phyloP scores from a whole-genome alignment of 1,284 basidiomycete genomes.

The Boletus nobilissimus region DNA sequence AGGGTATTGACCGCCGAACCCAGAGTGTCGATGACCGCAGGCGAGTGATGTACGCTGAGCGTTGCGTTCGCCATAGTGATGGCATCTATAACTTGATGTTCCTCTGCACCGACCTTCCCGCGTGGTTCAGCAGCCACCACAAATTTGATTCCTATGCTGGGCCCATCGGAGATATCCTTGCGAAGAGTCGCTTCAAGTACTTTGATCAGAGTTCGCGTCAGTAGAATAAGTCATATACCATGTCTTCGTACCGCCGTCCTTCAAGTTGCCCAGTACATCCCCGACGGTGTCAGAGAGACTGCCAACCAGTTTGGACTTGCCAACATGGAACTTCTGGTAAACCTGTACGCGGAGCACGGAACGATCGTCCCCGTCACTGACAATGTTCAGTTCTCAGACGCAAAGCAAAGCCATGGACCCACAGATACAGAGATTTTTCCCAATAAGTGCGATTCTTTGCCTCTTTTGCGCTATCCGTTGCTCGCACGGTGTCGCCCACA shows the following conservation, averaged over 20 bases:
- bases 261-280: not conserved
- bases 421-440: not conserved
- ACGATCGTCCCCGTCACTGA: slow-evolving; percentile 12
- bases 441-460: not conserved
- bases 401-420: not conserved
- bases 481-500: not conserved
- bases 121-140: not conserved
- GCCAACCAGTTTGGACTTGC: slow-evolving; percentile 4
- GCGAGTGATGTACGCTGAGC: not conserved
- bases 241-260: slow-evolving; percentile 1
- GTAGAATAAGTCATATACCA: not conserved
- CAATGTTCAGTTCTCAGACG: not conserved
- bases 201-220: not conserved
- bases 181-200: slow-evolving; percentile 8
- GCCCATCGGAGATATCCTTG: not conserved
- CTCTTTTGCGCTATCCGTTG: not conserved
- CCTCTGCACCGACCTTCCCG: not conserved
- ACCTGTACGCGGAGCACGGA: not conserved
- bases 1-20: not conserved
- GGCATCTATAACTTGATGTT: slow-evolving; percentile 1
- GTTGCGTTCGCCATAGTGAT: not conserved
- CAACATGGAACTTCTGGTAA: not conserved
- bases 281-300: not conserved
- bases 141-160: not conserved
- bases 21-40: not conserved